Evolutionary conservation across 192 early-diverging fungal genomes (phyloP), one percentile per base, ranked within the genome.

Genomic region (Linnemannia zychae): DNA sequence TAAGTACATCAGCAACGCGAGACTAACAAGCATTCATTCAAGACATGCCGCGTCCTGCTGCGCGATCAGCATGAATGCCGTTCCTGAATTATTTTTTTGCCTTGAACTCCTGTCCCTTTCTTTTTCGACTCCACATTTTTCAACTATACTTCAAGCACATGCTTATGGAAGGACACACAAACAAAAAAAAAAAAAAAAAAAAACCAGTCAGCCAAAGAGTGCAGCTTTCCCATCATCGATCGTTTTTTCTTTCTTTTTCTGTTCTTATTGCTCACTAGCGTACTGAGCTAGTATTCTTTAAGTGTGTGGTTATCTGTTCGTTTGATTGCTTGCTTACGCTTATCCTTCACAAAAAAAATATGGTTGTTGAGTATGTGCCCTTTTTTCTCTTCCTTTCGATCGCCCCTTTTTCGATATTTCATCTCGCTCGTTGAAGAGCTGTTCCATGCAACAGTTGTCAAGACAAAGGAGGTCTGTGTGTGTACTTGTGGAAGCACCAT

Each of bases 401-500:
- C 40, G 9, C 3, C 28, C 12, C 1, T 57, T 57, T 5, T 4
- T 52, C 22, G 50, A 52, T 52, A 3, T 28, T 20, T n/a, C 31
- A 24, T 63, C 31, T 63, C 28, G 57, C 20, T 53, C 5, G 22
- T n/a, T 53, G 22, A 44, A 6, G 40, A 44, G 3, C 3, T 13
- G 57, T 22, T 63, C 0, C 28, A 63, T 11, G 57, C 24, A 63
- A 31, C 22, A 5, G 31, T 13, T 60, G n/a, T n/a, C n/a, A n/a
- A 63, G 13, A 31, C 57, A 12, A 63, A 3, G 31, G 57, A 28
- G 57, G 57, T 33, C 57, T 63, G 57, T 63, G 57, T 63, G 57
- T 63, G 57, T 63, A 63, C 57, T 63, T 63, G 57, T 63, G 57
- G 57, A 63, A 63, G 57, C 24, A 63, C 24, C 57, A 63, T 9